phyloP scores from a whole-genome alignment of 768 basidiomycete species.

The Mycena haematopus region DNA sequence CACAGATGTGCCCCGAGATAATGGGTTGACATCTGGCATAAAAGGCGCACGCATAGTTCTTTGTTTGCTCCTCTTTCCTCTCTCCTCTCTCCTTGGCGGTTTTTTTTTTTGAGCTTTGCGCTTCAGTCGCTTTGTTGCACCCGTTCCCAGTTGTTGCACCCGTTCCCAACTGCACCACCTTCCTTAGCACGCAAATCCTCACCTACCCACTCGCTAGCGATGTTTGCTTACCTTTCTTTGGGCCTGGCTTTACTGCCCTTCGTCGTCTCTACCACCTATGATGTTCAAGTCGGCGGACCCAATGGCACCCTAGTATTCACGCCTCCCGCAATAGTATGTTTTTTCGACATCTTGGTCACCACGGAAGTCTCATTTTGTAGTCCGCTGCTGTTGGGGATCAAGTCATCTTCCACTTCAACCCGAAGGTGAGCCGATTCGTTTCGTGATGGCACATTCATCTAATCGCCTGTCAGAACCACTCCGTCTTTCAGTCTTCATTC shows the following conservation, averaged over 20 bases:
- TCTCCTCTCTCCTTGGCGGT: conserved; percentile 29
- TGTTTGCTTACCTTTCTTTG: conserved; percentile 52
- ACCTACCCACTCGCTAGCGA: conserved; percentile 42
- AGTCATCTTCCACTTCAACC: conserved; percentile 66
- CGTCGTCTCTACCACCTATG: conserved; percentile 54
- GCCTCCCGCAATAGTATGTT: conserved; percentile 60
- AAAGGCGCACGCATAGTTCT: conserved; percentile 11
- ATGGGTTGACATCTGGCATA: conserved; percentile 14
- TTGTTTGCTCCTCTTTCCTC: conserved; percentile 33
- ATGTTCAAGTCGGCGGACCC: conserved; percentile 61
- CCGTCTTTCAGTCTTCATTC: conserved; percentile 59
- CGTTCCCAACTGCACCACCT: conserved; percentile 22
- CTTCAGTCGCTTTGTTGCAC: conserved; percentile 1
- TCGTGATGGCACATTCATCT: too few species aligned
- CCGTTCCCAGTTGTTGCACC: neutral
- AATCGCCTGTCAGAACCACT: conserved; percentile 49
- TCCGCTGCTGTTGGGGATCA: conserved; percentile 59
- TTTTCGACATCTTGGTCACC: neutral
- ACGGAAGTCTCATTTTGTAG: conserved; percentile 35
- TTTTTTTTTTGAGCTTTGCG: conserved; percentile 18
- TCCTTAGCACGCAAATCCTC: conserved; percentile 28
- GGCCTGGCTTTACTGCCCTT: conserved; percentile 58
- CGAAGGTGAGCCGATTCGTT: conserved; percentile 36
- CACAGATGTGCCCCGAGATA: conserved; percentile 18
- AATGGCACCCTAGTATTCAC: conserved; percentile 48